phyloP scores from a whole-genome alignment of 2,329 filamentous ascomycete species.

The Blastomyces silverae region DNA sequence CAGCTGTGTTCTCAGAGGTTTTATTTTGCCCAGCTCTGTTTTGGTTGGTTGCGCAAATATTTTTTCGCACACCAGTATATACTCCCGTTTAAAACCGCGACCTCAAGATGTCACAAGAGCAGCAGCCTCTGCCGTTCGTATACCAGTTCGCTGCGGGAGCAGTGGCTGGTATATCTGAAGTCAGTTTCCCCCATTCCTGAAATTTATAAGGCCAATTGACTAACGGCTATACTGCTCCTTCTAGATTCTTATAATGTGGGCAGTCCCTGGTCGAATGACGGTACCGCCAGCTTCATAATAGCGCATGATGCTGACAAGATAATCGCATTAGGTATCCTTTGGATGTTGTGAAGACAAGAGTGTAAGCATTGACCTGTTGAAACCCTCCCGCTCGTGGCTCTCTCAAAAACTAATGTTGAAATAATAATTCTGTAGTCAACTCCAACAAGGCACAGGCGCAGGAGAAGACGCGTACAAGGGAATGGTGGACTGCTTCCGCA shows the following conservation, averaged over 20 bases:
- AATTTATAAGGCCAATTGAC: constrained; percentile 20
- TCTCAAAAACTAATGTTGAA: constrained; percentile 13
- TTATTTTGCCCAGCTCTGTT: background rate
- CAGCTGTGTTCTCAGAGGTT: background rate
- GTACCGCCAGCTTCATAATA: background rate
- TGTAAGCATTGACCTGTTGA: constrained; percentile 54
- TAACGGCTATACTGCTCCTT: constrained; percentile 14
- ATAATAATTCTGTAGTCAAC: constrained; percentile 54
- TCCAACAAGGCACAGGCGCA: constrained; percentile 66
- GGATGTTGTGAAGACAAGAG: constrained; percentile 96
- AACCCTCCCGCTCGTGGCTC: constrained; percentile 4
- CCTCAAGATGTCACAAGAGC: constrained; percentile 53
- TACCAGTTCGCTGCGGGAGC: constrained; percentile 97
- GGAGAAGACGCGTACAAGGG: constrained; percentile 86
- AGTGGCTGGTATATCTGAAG: constrained; percentile 96
- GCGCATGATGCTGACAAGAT: constrained; percentile 13
- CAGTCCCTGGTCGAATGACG: constrained; percentile 18
- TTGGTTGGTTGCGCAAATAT: background rate
- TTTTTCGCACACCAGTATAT: background rate
- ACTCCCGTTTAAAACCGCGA: background rate
- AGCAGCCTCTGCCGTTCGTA: constrained; percentile 72
- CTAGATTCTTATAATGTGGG: constrained; percentile 82
- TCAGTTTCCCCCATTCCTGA: constrained; percentile 41
- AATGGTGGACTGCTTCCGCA: constrained; percentile 96
- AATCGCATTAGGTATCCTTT: constrained; percentile 74